phyloP scores from a whole-genome alignment of 2,329 filamentous ascomycete genomes.

The Penicillium brevicompactum region DNA sequence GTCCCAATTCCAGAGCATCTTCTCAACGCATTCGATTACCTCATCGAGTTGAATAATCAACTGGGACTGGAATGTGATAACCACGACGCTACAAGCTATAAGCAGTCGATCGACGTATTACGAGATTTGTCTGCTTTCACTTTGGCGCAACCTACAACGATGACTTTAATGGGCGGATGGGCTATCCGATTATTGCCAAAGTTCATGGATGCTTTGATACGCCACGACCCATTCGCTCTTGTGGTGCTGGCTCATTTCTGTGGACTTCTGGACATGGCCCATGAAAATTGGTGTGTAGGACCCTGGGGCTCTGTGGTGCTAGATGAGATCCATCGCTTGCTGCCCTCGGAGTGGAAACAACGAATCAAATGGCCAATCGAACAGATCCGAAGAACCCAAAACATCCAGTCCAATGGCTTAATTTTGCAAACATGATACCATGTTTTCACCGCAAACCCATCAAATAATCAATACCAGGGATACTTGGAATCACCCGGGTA shows the following conservation, averaged over 20 bases:
- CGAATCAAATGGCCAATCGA: conserved; percentile 22
- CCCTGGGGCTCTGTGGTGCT: conserved; percentile 21
- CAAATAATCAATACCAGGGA: not conserved
- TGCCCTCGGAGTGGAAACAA: conserved; percentile 17
- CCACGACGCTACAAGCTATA: conserved; percentile 2
- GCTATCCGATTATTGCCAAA: conserved; percentile 18
- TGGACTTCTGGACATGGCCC: conserved; percentile 18
- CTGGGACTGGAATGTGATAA: not conserved
- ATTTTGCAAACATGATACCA: not conserved
- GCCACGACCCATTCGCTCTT: conserved; percentile 16
- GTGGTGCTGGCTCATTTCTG: conserved; percentile 28
- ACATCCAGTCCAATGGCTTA: too few species aligned
- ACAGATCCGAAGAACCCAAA: conserved; percentile 2
- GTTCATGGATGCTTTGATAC: conserved; percentile 16
- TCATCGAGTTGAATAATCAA: conserved; percentile 6
- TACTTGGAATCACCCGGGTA: not conserved
- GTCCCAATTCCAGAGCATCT: conserved; percentile 1
- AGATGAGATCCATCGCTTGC: conserved; percentile 12
- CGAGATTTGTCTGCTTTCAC: conserved; percentile 12
- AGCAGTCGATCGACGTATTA: conserved; percentile 8
- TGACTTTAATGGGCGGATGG: conserved; percentile 25
- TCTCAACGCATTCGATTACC: conserved; percentile 3
- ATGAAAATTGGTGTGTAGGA: conserved; percentile 21
- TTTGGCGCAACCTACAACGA: conserved; percentile 16
- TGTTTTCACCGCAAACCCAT: not conserved